Evolutionary conservation across 331 rosid species (phyloP).

Genomic region (Pyracantha coccinea): DNA sequence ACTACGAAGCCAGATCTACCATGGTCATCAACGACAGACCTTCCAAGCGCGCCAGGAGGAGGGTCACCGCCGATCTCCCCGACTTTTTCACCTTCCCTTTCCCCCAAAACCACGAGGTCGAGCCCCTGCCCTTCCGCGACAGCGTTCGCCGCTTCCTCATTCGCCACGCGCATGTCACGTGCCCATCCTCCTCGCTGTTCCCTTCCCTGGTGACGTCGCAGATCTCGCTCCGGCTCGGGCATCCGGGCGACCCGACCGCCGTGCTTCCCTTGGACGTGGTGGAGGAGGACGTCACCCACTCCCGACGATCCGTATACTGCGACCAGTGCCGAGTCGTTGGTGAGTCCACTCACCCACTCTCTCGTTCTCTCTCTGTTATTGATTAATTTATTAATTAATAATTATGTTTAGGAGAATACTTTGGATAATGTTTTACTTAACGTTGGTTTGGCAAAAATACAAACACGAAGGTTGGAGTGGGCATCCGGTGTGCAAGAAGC

Average conservation of each 20-base stretch:
- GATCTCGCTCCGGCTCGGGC: slow-evolving; percentile 35
- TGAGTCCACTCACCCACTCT: slow-evolving; percentile 23
- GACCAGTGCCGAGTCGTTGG: slow-evolving; percentile 73
- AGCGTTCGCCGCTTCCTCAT: slow-evolving; percentile 26
- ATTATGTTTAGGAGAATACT: neutral
- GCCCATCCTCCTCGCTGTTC: slow-evolving; percentile 32
- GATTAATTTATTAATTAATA: neutral
- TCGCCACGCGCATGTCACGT: slow-evolving; percentile 32
- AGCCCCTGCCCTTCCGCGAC: slow-evolving; percentile 24
- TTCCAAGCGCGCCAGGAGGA: slow-evolving; percentile 29
- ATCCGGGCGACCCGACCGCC: slow-evolving; percentile 16
- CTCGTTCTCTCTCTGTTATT: neutral
- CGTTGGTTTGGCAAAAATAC: neutral
- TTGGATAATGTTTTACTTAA: slow-evolving; percentile 1
- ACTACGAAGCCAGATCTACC: slow-evolving; percentile 2
- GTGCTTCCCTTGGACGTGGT: slow-evolving; percentile 36
- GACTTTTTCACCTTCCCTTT: slow-evolving; percentile 38
- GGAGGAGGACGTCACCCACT: slow-evolving; percentile 52
- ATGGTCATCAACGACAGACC: slow-evolving; percentile 30
- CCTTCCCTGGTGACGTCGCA: slow-evolving; percentile 42
- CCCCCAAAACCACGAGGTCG: neutral
- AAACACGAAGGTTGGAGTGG: slow-evolving; percentile 37
- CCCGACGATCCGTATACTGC: slow-evolving; percentile 43
- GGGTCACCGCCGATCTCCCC: slow-evolving; percentile 35
- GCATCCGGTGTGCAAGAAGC: slow-evolving; percentile 56